These are phyloP conservation scores for Wickerhamomyces alni DNA, from an alignment of 805 yeast species.

Conservation along the genomic window DNA sequence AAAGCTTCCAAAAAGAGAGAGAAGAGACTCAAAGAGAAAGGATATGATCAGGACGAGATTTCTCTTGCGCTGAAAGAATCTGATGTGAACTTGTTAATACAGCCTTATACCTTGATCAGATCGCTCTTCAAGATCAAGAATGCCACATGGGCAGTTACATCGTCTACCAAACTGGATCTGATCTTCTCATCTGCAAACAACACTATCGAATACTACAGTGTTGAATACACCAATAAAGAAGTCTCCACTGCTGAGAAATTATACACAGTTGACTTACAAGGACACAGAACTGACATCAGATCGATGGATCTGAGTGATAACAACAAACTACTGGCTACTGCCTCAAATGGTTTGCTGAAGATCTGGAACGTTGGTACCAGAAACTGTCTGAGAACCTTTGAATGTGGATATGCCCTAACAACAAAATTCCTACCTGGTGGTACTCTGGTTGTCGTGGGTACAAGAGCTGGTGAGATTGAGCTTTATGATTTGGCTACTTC, in stretches of 20 bases:
- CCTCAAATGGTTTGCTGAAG: constrained; percentile 84
- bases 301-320: constrained; percentile 79
- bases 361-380: constrained; percentile 77
- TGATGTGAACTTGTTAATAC: constrained; percentile 50
- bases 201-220: constrained; percentile 60
- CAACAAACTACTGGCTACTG: constrained; percentile 75
- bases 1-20: constrained; percentile 75
- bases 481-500: constrained; percentile 85
- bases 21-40: constrained; percentile 71
- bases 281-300: constrained; percentile 88
- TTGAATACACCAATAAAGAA: constrained; percentile 56
- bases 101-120: constrained; percentile 65
- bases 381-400: constrained; percentile 80
- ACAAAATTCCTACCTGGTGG: constrained; percentile 89
- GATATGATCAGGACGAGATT: constrained; percentile 55
- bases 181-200: constrained; percentile 67
- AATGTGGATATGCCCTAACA: constrained; percentile 80
- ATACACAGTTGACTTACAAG: constrained; percentile 64
- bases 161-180: constrained; percentile 48
- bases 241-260: constrained; percentile 40
- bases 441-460: constrained; percentile 77
- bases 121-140: constrained; percentile 58
- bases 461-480: constrained; percentile 79
- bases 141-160: constrained; percentile 54
- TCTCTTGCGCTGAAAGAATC: constrained; percentile 40